Percentiles rank a stretch among this genome's conserved stretches.
Evolutionary conservation across 805 yeast species (phyloP).

Genomic region (Torulaspora maleeae): DNA sequence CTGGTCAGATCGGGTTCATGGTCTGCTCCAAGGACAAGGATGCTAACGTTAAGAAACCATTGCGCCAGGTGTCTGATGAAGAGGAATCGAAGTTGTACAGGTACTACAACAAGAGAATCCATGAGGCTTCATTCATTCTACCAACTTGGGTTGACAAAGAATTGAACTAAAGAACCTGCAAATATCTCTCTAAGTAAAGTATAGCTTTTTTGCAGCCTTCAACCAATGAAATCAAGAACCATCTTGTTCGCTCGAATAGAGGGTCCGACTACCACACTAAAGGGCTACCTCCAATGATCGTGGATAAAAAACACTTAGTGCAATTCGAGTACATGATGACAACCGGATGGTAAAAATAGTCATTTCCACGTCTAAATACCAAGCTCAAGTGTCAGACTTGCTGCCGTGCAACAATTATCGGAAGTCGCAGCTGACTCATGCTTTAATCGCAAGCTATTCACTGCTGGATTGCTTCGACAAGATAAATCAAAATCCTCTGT

Average conservation of each 20-base stretch:
- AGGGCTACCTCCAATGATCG: no score
- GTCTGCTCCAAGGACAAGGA: conserved; percentile 75
- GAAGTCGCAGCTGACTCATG: conserved; percentile 26
- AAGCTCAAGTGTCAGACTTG: conserved; percentile 32
- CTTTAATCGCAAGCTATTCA: conserved; percentile 23
- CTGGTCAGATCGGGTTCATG: conserved; percentile 98
- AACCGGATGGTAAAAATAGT: conserved; percentile 19
- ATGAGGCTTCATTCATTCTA: conserved; percentile 81
- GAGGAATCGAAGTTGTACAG: conserved; percentile 62
- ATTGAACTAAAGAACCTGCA: conserved; percentile 27
- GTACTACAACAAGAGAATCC: conserved; percentile 82
- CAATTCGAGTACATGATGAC: background rate
- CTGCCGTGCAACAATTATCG: conserved; percentile 31
- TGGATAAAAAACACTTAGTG: no score
- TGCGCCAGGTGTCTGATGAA: conserved; percentile 57
- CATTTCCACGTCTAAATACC: conserved; percentile 28
- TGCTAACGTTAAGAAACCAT: conserved; percentile 63
- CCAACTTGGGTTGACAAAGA: conserved; percentile 82
- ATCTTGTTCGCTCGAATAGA: no score
- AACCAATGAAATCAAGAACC: background rate
- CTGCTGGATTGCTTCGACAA: conserved; percentile 25
- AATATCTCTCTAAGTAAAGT: background rate
- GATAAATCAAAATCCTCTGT: conserved; percentile 16
- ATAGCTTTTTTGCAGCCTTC: background rate
- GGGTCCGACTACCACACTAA: no score